Conservation (phyloP, 2,329 filamentous ascomycete genomes). For the Fusarium sp. region DNA sequence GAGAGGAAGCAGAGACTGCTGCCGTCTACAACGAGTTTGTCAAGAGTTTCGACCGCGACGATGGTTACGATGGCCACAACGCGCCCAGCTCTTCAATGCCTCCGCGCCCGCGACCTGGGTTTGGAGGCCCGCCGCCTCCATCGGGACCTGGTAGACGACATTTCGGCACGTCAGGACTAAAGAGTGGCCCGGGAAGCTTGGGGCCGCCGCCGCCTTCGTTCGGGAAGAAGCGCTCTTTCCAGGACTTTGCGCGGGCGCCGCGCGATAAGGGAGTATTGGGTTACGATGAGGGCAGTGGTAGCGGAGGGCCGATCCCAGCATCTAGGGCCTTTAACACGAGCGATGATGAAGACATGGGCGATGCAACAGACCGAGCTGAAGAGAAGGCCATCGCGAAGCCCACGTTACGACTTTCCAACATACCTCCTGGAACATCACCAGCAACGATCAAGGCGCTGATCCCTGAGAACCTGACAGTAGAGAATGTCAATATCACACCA, state of each 20-base stretch:
- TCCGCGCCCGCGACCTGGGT: constrained; percentile 46
- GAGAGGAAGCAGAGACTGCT: constrained; percentile 88
- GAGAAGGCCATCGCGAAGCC: constrained; percentile 72
- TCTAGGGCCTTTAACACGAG: constrained; percentile 80
- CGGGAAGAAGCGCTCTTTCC: constrained; percentile 66
- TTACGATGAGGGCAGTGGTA: constrained; percentile 51
- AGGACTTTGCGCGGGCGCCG: constrained; percentile 56
- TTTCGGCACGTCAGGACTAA: constrained; percentile 68
- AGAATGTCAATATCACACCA: constrained; percentile 78
- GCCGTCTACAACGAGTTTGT: constrained; percentile 90
- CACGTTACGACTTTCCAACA: constrained; percentile 70
- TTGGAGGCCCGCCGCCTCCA: constrained; percentile 45
- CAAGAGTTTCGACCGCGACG: constrained; percentile 78
- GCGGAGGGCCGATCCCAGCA: constrained; percentile 66
- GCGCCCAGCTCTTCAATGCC: constrained; percentile 27
- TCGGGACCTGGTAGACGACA: constrained; percentile 67
- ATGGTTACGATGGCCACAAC: constrained; percentile 56
- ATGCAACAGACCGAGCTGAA: constrained; percentile 60
- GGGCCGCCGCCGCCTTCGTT: constrained; percentile 65
- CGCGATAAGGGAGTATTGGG: constrained; percentile 51
- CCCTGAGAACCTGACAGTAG: constrained; percentile 72
- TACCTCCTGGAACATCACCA: constrained; percentile 71
- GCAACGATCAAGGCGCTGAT: constrained; percentile 71
- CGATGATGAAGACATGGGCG: constrained; percentile 66
- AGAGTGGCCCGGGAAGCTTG: constrained; percentile 73